Evolutionary conservation across 495 filamentous ascomycete genomes (phyloP).

Genomic region (Talaromyces stipitatus): DNA sequence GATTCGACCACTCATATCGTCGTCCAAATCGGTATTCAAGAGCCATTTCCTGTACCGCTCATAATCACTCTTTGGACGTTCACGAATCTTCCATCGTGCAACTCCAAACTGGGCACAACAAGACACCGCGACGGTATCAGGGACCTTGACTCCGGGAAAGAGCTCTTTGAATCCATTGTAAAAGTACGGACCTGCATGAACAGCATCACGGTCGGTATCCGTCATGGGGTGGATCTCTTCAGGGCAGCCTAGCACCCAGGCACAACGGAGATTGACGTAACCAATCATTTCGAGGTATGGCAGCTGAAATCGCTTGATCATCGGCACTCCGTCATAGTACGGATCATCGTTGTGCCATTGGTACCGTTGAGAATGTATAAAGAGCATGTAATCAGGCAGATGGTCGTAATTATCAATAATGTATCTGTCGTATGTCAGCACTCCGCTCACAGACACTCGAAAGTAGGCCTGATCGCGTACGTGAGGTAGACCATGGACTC

Average conservation of each 20-base stretch:
- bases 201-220: slow-evolving; percentile 32
- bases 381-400: slow-evolving; percentile 51
- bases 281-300: slow-evolving; percentile 47
- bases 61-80: slow-evolving; percentile 46
- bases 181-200: slow-evolving; percentile 44
- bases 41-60: slow-evolving; percentile 53
- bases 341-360: slow-evolving; percentile 57
- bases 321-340: slow-evolving; percentile 40
- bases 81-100: slow-evolving; percentile 43
- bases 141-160: slow-evolving; percentile 41
- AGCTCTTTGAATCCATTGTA: slow-evolving; percentile 46
- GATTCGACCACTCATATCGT: slow-evolving; percentile 55
- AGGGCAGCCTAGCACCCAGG: slow-evolving; percentile 55
- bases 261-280: slow-evolving; percentile 61
- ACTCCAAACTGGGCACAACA: slow-evolving; percentile 74
- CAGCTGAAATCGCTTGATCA: slow-evolving; percentile 46
- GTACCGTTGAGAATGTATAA: slow-evolving; percentile 53
- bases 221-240: slow-evolving; percentile 45
- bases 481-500: slow-evolving; percentile 55
- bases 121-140: slow-evolving; percentile 44
- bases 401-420: slow-evolving; percentile 59
- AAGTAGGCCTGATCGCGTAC: slow-evolving; percentile 37
- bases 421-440: slow-evolving; percentile 28
- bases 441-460: neutral
- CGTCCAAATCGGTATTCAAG: slow-evolving; percentile 43